A percentile compares a stretch with the other conserved stretches of the same genome.
phyloP scores from a whole-genome alignment of 495 filamentous ascomycete genomes.

The Annulohypoxylon bovei region DNA sequence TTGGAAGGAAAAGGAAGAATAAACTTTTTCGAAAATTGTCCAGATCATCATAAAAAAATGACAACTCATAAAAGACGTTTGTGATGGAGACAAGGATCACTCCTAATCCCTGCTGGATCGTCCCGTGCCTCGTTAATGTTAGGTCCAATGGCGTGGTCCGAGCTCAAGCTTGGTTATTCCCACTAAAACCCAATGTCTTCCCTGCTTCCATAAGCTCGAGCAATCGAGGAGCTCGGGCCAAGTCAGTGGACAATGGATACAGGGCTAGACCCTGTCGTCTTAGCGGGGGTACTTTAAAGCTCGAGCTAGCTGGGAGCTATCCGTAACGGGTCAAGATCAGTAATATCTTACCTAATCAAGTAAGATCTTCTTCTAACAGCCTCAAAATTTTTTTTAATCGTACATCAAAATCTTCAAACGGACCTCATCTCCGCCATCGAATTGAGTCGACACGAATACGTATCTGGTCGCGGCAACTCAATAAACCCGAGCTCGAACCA shows the following conservation, averaged over 20 bases:
- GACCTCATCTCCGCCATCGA: neutral
- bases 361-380: constrained; percentile 17
- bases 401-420: neutral
- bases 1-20: constrained; percentile 12
- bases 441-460: neutral
- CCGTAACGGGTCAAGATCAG: constrained; percentile 6
- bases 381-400: neutral
- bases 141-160: constrained; percentile 16
- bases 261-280: constrained; percentile 1
- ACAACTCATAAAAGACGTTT: constrained; percentile 36
- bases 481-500: neutral
- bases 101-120: constrained; percentile 32
- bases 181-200: neutral
- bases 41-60: constrained; percentile 36
- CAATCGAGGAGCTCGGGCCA: constrained; percentile 16
- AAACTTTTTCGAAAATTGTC: constrained; percentile 1
- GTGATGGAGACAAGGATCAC: constrained; percentile 36
- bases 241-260: neutral
- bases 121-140: constrained; percentile 36
- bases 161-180: constrained; percentile 27
- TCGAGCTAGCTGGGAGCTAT: neutral
- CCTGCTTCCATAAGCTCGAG: neutral
- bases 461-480: neutral
- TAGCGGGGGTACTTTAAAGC: neutral
- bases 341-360: constrained; percentile 14